phyloP scores from a whole-genome alignment of 164 flowering plant species.

The Vitis riparia region DNA sequence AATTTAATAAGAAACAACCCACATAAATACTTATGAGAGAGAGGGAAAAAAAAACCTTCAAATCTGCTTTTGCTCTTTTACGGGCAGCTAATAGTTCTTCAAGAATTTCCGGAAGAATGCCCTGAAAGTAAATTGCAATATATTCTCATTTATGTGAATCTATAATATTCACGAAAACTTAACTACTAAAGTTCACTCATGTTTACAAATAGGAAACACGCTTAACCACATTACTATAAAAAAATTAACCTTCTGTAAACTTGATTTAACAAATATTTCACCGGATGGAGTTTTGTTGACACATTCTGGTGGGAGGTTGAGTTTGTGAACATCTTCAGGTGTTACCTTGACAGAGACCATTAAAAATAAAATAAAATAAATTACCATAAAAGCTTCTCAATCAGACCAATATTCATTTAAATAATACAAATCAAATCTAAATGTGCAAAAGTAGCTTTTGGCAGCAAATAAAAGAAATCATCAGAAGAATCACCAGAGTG shows the following conservation, averaged over 20 bases:
- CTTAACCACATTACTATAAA: not conserved
- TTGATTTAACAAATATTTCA: slow-evolving; percentile 87
- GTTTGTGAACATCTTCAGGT: slow-evolving; percentile 78
- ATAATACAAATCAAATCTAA: not conserved
- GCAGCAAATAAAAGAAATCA: not conserved
- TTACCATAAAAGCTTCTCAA: not conserved
- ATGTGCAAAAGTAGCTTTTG: not conserved
- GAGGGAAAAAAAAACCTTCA: slow-evolving; percentile 57
- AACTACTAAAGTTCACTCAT: not conserved
- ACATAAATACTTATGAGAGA: not conserved
- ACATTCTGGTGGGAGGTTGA: slow-evolving; percentile 82
- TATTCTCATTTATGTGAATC: not conserved
- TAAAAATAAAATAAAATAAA: not conserved
- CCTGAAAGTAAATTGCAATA: slow-evolving; percentile 45
- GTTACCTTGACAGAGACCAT: slow-evolving; percentile 56
- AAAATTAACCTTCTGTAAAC: slow-evolving; percentile 71
- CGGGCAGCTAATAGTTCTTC: slow-evolving; percentile 94
- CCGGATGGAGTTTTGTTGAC: slow-evolving; percentile 96
- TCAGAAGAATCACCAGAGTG: slow-evolving; percentile 65
- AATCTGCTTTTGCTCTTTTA: slow-evolving; percentile 92
- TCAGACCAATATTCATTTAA: not conserved
- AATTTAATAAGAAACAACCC: not conserved
- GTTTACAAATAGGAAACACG: not conserved
- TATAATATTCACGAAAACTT: not conserved
- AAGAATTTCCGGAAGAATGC: slow-evolving; percentile 97